A percentile compares a stretch with the other conserved stretches of the same genome.
phyloP scores from a whole-genome alignment of 495 filamentous ascomycete species.

The Amphirosellinia nigrospora region DNA sequence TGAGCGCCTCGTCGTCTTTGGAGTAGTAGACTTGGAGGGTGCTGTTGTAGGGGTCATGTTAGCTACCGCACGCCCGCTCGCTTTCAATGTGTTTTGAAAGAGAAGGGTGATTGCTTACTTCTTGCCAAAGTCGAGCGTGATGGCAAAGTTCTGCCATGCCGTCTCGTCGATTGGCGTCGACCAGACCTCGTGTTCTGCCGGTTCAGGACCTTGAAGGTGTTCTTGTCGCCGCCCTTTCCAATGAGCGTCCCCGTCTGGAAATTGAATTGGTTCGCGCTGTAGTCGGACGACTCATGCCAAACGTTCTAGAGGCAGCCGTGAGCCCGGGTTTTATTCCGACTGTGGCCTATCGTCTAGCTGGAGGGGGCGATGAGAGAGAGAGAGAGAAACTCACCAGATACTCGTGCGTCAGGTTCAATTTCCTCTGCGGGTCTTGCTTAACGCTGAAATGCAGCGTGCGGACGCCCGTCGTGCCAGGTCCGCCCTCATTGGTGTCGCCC shows the following conservation, averaged over 20 bases:
- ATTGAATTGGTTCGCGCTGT: conserved; percentile 61
- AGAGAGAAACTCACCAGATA: conserved; percentile 45
- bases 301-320: conserved; percentile 44
- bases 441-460: conserved; percentile 63
- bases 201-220: conserved; percentile 54
- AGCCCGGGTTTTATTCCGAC: background rate
- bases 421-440: conserved; percentile 50
- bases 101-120: conserved; percentile 50
- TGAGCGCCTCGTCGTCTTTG: conserved; percentile 50
- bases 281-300: conserved; percentile 63
- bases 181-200: conserved; percentile 56
- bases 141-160: conserved; percentile 65
- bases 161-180: conserved; percentile 47
- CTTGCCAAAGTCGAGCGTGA: conserved; percentile 56
- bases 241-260: conserved; percentile 58
- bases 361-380: background rate
- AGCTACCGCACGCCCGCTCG: no score
- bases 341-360: background rate
- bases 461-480: conserved; percentile 52
- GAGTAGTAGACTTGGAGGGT: conserved; percentile 64
- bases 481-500: conserved; percentile 53
- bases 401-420: conserved; percentile 62
- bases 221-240: conserved; percentile 50
- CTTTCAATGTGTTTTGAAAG: no score
- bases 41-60: conserved; percentile 35